These are phyloP conservation scores for Uromyces viciae-fabae DNA, from an alignment of 1,284 basidiomycete species.

Conservation along the genomic window DNA sequence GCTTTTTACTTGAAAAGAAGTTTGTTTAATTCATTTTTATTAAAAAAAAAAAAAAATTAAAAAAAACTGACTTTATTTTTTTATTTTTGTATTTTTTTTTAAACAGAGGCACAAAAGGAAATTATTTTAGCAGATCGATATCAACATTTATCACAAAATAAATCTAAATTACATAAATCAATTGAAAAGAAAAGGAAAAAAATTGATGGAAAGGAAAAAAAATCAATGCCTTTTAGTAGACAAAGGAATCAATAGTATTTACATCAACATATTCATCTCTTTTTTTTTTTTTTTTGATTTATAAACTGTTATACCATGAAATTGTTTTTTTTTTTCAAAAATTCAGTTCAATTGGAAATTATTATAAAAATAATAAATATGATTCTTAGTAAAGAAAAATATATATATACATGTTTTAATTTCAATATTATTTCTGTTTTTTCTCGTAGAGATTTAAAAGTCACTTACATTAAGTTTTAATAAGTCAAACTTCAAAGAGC, in stretches of 20 bases:
- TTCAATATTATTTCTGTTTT: too few species aligned
- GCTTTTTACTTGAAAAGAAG: constrained; percentile 37
- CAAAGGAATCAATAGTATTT: neutral
- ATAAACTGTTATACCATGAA: neutral
- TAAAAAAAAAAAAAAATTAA: too few species aligned
- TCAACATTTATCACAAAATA: constrained; percentile 32
- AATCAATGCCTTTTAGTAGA: constrained; percentile 33
- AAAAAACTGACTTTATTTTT: neutral
- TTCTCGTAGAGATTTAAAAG: too few species aligned
- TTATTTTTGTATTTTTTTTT: neutral
- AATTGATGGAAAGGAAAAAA: constrained; percentile 36
- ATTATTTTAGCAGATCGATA: constrained; percentile 31
- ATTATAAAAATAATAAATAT: too few species aligned
- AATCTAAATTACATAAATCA: constrained; percentile 28
- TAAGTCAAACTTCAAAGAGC: too few species aligned
- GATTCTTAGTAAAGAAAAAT: too few species aligned
- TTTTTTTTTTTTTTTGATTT: neutral
- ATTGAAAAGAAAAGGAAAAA: constrained; percentile 37
- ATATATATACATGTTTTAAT: too few species aligned
- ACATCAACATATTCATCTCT: neutral
- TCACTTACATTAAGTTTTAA: too few species aligned
- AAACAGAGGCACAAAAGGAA: constrained; percentile 43
- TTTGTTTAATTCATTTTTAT: neutral
- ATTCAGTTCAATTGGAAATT: too few species aligned
- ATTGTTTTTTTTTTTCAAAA: neutral